Evolutionary conservation across 805 yeast genomes (phyloP), one percentile per base, ranked within the genome.

Genomic region (Yamadazyma ubonensis): DNA sequence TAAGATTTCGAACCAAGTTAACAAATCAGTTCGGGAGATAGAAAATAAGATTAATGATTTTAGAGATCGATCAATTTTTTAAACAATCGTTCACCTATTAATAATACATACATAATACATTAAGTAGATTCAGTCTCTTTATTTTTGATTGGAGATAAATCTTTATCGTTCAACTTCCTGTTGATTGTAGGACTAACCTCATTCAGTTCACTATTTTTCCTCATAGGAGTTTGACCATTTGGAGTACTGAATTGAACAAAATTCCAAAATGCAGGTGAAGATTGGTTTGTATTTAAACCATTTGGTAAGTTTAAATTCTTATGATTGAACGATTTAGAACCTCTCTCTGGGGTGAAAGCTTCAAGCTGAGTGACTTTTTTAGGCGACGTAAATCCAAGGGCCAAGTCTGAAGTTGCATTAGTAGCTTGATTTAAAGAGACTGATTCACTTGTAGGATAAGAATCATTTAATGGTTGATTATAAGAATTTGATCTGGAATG

Each of bases 201-300:
- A 38, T 55, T 62, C 57, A 61, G 59, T 34, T 59, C 71, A 32
- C 68, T 63, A 39, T 59, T 54, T 39, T 68, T 65, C 20, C 72
- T 42, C 27, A 62, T 48, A 1, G 75, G 72, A 0, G 72, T 68
- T 44, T 68, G 73, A 6, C 69, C 71, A 39, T 66, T 66, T 3
- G 73, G 74, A 4, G 73, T 70, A 42, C 70, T 65, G 42, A 90
- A 81, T 53, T 89, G 96, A 54, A 90, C 87, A 64, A 86, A 81
- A 57, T 85, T 86, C 97, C 96, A 87, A 43, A 90, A 77, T 12
- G 96, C 96, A 1, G 98, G 98, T 1, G 96, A 86, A 21, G 83
- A 77, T 65, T 62, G 76, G 64, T 66, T 60, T 59, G 67, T 57
- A 63, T 66, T 54, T 57, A 70, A 39, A 7, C 63, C 59, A 42